Percentiles rank a stretch among this genome's conserved stretches.
phyloP scores from a whole-genome alignment of 805 yeast species.

The Danielozyma ontarioensis region DNA sequence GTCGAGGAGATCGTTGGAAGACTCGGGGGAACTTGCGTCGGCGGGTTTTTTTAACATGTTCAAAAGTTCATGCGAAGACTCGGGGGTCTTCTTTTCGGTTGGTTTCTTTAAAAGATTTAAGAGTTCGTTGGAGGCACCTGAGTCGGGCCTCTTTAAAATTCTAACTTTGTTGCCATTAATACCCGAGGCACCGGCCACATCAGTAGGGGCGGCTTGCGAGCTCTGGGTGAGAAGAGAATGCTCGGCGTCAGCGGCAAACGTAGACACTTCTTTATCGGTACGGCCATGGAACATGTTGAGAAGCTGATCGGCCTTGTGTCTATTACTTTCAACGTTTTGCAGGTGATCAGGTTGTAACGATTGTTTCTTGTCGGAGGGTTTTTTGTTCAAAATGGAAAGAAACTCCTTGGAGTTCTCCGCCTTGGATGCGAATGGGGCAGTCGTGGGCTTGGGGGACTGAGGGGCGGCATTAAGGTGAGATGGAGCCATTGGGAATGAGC shows the following conservation, averaged over 20 bases:
- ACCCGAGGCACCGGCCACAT: not conserved
- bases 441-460: constrained; percentile 6
- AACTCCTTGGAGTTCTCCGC: constrained; percentile 36
- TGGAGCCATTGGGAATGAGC: constrained; percentile 3
- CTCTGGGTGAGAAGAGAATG: not conserved
- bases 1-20: constrained; percentile 14
- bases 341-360: not conserved
- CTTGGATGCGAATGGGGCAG: constrained; percentile 5
- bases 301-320: constrained; percentile 27
- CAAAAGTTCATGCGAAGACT: constrained; percentile 3
- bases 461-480: constrained; percentile 3
- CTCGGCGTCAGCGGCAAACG: not conserved
- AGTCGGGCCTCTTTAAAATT: constrained; percentile 1
- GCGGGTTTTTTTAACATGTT: constrained; percentile 9
- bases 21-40: constrained; percentile 1
- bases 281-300: constrained; percentile 23
- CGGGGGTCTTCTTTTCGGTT: not conserved
- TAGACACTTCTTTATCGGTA: not conserved
- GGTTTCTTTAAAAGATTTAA: not conserved
- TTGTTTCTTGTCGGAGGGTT: constrained; percentile 2
- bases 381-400: constrained; percentile 34
- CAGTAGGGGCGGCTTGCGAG: not conserved
- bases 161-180: constrained; percentile 1
- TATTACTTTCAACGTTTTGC: constrained; percentile 16
- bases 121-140: constrained; percentile 1